Evolutionary conservation across 805 yeast species (phyloP), one percentile per base, ranked within the genome.

Genomic region (Gaillardinia entomophila): DNA sequence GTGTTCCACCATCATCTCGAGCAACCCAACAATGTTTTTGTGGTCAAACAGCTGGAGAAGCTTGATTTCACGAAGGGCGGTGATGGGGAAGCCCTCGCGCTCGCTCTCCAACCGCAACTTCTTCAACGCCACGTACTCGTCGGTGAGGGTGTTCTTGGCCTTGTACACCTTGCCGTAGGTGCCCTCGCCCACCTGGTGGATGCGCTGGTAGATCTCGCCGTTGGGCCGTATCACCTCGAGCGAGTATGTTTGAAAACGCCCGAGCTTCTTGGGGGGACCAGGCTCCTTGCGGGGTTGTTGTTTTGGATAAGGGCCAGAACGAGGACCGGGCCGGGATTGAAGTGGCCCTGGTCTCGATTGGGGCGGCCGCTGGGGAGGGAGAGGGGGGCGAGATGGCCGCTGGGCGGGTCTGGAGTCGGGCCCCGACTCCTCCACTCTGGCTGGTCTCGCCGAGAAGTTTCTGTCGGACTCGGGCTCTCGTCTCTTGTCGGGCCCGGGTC

Each of bases 111-210:
- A 68, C 39, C 97, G 61, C 28, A 92, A 66, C 43, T 81, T 73
- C 53, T 92, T 92, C 49, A 92, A 64, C 1, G 98, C 98, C n/a
- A 88, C 92, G 42, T 72, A 62, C 36, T 74, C 77, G 2, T 75
- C 70, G 0, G 96, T 85, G 4, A 75, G 62, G 12, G 61, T 60
- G 53, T 92, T 88, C 30, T 66, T 68, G 0, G 96, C 96, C 51
- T 88, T 87, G 62, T 83, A 88, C 14, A 92, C 99, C 53, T 86
- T 88, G 13, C 98, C 98, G 55, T 92, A 92, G 0, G 97, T 92
- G 7, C 98, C 98, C 59, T 92, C 97, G n/a, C 98, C 98, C 4
- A 92, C 97, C 52, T 92, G 97, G 26, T 75, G 71, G 1, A 85
- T 10, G 34, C 89, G 66, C 42, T 81, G 80, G 54, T 82, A 87